Evolutionary conservation across 495 filamentous ascomycete genomes (phyloP).

Genomic region (Aspergillus cavernicola): DNA sequence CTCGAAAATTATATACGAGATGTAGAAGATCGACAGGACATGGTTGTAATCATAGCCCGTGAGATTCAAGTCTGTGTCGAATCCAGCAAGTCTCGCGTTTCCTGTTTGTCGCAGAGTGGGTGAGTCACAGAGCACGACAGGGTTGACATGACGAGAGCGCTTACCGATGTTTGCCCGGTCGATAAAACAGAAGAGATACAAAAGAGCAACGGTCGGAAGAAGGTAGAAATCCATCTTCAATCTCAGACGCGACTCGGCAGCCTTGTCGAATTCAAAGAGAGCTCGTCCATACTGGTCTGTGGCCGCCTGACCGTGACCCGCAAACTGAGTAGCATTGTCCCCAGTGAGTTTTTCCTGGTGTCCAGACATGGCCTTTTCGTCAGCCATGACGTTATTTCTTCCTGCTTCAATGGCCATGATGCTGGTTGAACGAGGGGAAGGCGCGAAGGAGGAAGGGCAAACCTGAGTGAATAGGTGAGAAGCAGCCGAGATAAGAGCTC

Average conservation of each 20-base stretch:
- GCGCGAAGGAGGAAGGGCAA: neutral
- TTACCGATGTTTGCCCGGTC: conserved; percentile 61
- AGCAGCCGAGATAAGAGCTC: neutral
- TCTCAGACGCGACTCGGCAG: conserved; percentile 51
- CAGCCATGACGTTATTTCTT: neutral
- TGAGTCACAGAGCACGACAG: neutral
- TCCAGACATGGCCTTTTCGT: conserved; percentile 22
- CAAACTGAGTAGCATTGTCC: conserved; percentile 16
- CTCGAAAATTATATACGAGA: conserved; percentile 72
- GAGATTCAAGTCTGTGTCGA: conserved; percentile 49
- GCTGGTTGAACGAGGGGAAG: neutral
- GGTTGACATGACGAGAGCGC: conserved; percentile 30
- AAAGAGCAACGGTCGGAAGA: conserved; percentile 43
- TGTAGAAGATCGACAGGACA: conserved; percentile 65
- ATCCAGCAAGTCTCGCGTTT: conserved; percentile 36
- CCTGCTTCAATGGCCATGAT: neutral
- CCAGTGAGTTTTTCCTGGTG: conserved; percentile 6
- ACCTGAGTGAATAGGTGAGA: neutral
- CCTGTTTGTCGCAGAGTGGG: conserved; percentile 15
- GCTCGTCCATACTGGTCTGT: conserved; percentile 60
- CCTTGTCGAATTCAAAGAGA: conserved; percentile 55
- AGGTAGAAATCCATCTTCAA: conserved; percentile 47
- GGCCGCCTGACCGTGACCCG: conserved; percentile 55
- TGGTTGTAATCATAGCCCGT: conserved; percentile 59
- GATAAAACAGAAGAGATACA: conserved; percentile 54